phyloP scores from a whole-genome alignment of 2,329 filamentous ascomycete species.

The Cryphonectria naterciae region DNA sequence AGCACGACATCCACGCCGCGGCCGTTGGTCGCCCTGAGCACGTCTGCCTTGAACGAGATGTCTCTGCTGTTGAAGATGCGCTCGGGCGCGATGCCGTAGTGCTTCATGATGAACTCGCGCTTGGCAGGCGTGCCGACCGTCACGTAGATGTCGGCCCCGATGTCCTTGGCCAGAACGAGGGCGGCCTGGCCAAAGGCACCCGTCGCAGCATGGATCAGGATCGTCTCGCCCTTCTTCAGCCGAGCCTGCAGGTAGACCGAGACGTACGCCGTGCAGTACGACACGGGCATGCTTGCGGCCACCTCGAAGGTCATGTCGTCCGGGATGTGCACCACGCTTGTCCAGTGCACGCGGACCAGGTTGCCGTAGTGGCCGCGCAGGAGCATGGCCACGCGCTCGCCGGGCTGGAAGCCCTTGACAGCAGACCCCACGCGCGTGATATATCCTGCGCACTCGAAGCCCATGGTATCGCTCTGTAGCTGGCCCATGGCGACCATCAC shows the following conservation, averaged over 20 bases:
- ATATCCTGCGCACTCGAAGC: constrained; percentile 36
- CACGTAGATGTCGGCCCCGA: constrained; percentile 37
- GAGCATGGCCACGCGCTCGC: constrained; percentile 21
- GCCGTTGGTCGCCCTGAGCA: constrained; percentile 29
- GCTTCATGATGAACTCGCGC: constrained; percentile 34
- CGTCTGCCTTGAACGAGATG: constrained; percentile 35
- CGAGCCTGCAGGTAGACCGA: constrained; percentile 33
- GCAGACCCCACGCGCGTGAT: constrained; percentile 28
- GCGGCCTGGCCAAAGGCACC: constrained; percentile 29
- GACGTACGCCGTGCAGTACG: constrained; percentile 37
- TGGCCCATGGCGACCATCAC: constrained; percentile 32
- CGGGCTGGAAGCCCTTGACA: constrained; percentile 22
- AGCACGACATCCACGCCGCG: constrained; percentile 36
- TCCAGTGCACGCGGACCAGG: constrained; percentile 26
- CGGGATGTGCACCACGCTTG: constrained; percentile 24
- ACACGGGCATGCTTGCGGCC: constrained; percentile 32
- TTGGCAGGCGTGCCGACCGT: constrained; percentile 39
- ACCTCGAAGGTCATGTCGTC: constrained; percentile 27
- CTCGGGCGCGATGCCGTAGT: constrained; percentile 36
- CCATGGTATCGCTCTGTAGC: constrained; percentile 32
- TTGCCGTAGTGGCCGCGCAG: constrained; percentile 24
- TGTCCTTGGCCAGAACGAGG: constrained; percentile 23
- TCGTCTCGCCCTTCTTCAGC: constrained; percentile 31
- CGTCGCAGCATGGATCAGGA: constrained; percentile 35
- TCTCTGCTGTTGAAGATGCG: constrained; percentile 40